Evolutionary conservation across 768 basidiomycete genomes (phyloP).

Genomic region (Lentinula aciculospora): DNA sequence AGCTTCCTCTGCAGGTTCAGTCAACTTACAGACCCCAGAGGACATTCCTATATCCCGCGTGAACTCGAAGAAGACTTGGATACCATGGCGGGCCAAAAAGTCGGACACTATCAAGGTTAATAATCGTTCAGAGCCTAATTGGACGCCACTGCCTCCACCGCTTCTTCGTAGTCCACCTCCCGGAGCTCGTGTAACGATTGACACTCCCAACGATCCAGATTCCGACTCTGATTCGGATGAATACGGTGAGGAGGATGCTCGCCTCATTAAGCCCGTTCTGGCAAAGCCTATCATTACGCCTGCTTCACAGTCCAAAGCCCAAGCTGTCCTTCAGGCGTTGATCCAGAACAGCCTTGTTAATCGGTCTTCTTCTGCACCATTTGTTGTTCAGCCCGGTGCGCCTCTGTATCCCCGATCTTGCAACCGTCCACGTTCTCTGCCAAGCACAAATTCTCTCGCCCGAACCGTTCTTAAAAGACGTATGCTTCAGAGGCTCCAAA

Average conservation of each 20-base stretch:
- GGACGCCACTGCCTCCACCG: slow-evolving; percentile 23
- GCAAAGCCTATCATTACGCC: slow-evolving; percentile 16
- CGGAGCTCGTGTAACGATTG: slow-evolving; percentile 10
- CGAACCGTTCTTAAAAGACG: slow-evolving; percentile 43
- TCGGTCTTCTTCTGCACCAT: slow-evolving; percentile 40
- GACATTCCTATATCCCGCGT: slow-evolving; percentile 29
- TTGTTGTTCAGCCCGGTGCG: slow-evolving; percentile 31
- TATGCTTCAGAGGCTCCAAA: slow-evolving; percentile 41
- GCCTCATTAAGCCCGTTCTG: slow-evolving; percentile 6
- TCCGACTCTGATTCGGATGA: slow-evolving; percentile 30
- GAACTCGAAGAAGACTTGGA: slow-evolving; percentile 43
- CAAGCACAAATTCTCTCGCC: slow-evolving; percentile 33
- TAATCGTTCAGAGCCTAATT: slow-evolving; percentile 21
- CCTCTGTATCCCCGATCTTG: slow-evolving; percentile 54
- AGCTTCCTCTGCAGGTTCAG: slow-evolving; percentile 58
- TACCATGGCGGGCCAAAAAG: slow-evolving; percentile 46
- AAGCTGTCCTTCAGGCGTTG: slow-evolving; percentile 33
- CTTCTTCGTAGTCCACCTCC: slow-evolving; percentile 16
- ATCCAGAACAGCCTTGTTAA: slow-evolving; percentile 42
- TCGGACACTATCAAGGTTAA: slow-evolving; percentile 17
- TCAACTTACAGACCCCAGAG: slow-evolving; percentile 56
- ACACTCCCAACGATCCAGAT: slow-evolving; percentile 28
- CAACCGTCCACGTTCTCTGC: slow-evolving; percentile 32
- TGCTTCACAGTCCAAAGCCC: slow-evolving; percentile 24
- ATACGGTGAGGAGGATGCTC: slow-evolving; percentile 15